phyloP scores from a whole-genome alignment of 768 basidiomycete species.

The Auricularia cornea region DNA sequence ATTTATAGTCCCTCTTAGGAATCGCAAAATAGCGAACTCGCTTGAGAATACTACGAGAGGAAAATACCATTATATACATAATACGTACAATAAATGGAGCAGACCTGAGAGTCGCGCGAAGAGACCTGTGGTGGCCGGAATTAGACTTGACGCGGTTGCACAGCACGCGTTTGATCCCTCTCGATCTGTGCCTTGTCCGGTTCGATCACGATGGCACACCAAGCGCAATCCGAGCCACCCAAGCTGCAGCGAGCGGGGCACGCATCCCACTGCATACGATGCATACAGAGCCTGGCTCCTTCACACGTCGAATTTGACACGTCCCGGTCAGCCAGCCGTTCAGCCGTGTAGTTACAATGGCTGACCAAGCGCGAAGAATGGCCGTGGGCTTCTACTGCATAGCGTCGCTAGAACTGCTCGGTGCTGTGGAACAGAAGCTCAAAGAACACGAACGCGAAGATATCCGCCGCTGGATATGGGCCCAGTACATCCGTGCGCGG shows the following conservation, averaged over 20 bases:
- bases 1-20: too few species aligned
- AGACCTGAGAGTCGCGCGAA: too few species aligned
- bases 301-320: constrained; percentile 63
- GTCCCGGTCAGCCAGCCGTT: constrained; percentile 44
- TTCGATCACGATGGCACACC: too few species aligned
- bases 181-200: too few species aligned
- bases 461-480: constrained; percentile 87
- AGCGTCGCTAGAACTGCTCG: constrained; percentile 73
- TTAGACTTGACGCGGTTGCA: too few species aligned
- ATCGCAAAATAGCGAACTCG: too few species aligned
- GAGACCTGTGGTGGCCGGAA: too few species aligned
- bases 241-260: constrained; percentile 43
- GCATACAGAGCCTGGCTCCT: constrained; percentile 60
- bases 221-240: background rate
- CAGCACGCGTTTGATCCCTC: too few species aligned
- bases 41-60: too few species aligned
- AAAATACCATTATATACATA: too few species aligned
- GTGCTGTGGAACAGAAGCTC: constrained; percentile 37
- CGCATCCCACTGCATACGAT: constrained; percentile 56
- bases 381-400: constrained; percentile 86
- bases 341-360: background rate
- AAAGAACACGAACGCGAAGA: constrained; percentile 43
- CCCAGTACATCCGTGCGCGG: constrained; percentile 59
- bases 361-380: constrained; percentile 40
- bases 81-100: too few species aligned